Evolutionary conservation across 2,329 filamentous ascomycete genomes (phyloP), one percentile per base, ranked within the genome.

Genomic region (Myotisia sp.): DNA sequence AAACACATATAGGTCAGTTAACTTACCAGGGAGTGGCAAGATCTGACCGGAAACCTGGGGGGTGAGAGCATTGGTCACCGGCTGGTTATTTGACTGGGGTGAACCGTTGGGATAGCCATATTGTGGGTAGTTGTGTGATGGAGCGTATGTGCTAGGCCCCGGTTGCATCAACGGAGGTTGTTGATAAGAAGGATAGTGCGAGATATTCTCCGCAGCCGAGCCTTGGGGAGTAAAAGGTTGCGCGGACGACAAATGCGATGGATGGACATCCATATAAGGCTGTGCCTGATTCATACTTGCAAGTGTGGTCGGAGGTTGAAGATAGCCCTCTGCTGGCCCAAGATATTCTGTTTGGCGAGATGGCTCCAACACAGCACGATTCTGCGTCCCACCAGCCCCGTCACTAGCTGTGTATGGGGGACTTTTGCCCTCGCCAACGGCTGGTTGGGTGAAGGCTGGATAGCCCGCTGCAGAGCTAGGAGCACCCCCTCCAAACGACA

Each of bases 261-360:
- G 65, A 53, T 77, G 70, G 52, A 90, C 85, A 58, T 92, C 90
- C 76, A 92, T 81, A 49, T 92, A 87, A 47, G 75, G 68, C 51
- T 75, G 72, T 48, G 71, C 70, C 59, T 79, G 78, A 64, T 92
- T 92, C 86, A 94, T 93, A 59, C 55, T 65, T 51, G 53, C 47
- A 41, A 56, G 48, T 34, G 56, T 52, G 23, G 47, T 51, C n/a
- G 53, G 52, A 26, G 46, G 49, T 19, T 51, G 49, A 45, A 63
- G 64, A 43, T 64, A 66, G 22, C 52, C 48, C 26, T 63, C 55
- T 16, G 57, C 51, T 9, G 53, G 54, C 4, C 50, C 47, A 12
- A 55, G 46, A 26, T 56, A 56, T 35, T 58, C 54, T 33, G 49
- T 40, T 21, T 52, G 47, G 16, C 49, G 46, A 28, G 52, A 46